Evolutionary conservation across 495 filamentous ascomycete species (phyloP).

Genomic region (Daldinia concentrica): DNA sequence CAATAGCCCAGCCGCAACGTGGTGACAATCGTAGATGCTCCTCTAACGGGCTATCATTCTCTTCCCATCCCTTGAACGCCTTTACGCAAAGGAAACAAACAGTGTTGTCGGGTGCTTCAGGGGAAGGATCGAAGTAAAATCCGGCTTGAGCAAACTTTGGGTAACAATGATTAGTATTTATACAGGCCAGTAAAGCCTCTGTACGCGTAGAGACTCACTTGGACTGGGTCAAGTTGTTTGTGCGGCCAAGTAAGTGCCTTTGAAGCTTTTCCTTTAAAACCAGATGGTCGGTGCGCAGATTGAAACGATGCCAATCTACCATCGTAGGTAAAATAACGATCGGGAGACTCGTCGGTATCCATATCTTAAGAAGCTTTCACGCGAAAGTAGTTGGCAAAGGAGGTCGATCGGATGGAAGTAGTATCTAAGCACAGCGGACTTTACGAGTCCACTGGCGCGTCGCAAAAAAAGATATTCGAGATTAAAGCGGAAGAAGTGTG

Average conservation of each 20-base stretch:
- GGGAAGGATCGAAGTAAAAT: constrained; percentile 84
- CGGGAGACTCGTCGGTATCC: constrained; percentile 48
- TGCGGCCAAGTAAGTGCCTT: constrained; percentile 81
- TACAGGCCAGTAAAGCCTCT: constrained; percentile 9
- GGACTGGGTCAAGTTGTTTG: constrained; percentile 67
- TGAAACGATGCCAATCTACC: constrained; percentile 82
- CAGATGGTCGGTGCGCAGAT: constrained; percentile 69
- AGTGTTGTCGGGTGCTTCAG: constrained; percentile 82
- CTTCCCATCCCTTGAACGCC: constrained; percentile 88
- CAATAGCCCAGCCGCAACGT: constrained; percentile 88
- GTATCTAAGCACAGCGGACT: constrained; percentile 10
- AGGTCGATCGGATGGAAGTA: background rate
- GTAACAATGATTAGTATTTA: constrained; percentile 15
- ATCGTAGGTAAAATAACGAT: constrained; percentile 66
- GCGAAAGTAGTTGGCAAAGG: background rate
- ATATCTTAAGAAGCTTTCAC: constrained; percentile 17
- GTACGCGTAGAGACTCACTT: constrained; percentile 58
- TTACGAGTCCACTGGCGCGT: constrained; percentile 22
- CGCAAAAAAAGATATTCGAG: constrained; percentile 7
- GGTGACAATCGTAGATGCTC: constrained; percentile 87
- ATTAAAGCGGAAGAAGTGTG: background rate
- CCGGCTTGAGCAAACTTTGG: constrained; percentile 84
- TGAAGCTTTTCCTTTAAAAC: constrained; percentile 62
- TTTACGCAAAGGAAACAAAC: constrained; percentile 85
- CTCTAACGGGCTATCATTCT: constrained; percentile 76